Conservation (phyloP, 108 stramenopile genomes). For the Fragilaria radians region DNA sequence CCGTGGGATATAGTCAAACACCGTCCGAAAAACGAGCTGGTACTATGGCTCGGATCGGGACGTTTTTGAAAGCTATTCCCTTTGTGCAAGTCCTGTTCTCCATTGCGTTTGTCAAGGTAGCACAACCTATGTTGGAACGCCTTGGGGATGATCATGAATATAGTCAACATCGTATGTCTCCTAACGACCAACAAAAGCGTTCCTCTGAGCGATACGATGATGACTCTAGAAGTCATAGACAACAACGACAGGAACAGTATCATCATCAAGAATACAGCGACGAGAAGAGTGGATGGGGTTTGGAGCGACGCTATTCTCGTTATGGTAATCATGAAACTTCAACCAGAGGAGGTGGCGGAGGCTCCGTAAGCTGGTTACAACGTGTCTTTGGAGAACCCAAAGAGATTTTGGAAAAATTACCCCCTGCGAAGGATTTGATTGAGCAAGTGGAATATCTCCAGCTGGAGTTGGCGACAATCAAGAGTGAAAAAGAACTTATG, state of each 20-base stretch:
- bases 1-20: not conserved
- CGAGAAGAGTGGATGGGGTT: not conserved
- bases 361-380: not conserved
- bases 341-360: not conserved
- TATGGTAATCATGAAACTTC: not conserved
- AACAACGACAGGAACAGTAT: not conserved
- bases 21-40: not conserved
- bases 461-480: not conserved
- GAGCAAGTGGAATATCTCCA: slow-evolving; percentile 8
- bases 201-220: not conserved
- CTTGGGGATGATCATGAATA: not conserved
- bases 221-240: not conserved
- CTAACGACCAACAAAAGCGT: not conserved
- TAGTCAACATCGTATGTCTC: not conserved
- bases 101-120: not conserved
- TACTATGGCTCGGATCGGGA: not conserved
- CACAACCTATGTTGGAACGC: not conserved
- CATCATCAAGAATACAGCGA: not conserved
- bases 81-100: not conserved
- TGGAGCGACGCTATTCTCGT: not conserved
- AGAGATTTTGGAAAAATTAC: not conserved
- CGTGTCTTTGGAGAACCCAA: not conserved
- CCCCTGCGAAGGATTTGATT: not conserved
- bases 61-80: not conserved
- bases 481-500: not conserved